These are phyloP conservation scores for Monosporozyma yasuniensis DNA, from an alignment of 805 yeast species.

Conservation along the genomic window DNA sequence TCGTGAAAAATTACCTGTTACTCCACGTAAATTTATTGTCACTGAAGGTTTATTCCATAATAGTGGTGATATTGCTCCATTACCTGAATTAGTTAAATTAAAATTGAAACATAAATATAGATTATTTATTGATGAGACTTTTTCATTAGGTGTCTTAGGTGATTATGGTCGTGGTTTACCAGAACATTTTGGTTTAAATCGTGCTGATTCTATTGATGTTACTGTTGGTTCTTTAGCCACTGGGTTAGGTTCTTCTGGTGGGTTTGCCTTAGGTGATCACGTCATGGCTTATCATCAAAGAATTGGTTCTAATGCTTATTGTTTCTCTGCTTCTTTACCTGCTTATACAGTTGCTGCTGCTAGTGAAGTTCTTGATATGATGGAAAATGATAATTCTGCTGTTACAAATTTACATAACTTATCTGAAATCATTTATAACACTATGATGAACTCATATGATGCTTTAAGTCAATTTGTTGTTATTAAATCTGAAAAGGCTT, in stretches of 20 bases:
- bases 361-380: slow-evolving; percentile 43
- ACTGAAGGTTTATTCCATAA: slow-evolving; percentile 85
- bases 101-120: slow-evolving; percentile 79
- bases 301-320: slow-evolving; percentile 80
- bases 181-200: slow-evolving; percentile 61
- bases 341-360: slow-evolving; percentile 74
- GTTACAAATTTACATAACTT: slow-evolving; percentile 34
- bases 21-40: slow-evolving; percentile 83
- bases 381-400: slow-evolving; percentile 35
- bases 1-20: slow-evolving; percentile 49
- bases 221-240: slow-evolving; percentile 81
- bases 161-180: slow-evolving; percentile 74
- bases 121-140: slow-evolving; percentile 77
- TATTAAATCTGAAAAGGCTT: slow-evolving; percentile 46
- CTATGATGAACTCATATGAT: slow-evolving; percentile 33
- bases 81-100: slow-evolving; percentile 59
- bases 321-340: slow-evolving; percentile 90
- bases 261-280: slow-evolving; percentile 79
- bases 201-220: slow-evolving; percentile 63
- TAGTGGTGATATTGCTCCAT: slow-evolving; percentile 69
- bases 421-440: slow-evolving; percentile 31
- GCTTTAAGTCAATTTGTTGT: slow-evolving; percentile 34
- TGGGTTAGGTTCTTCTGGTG: slow-evolving; percentile 81
- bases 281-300: slow-evolving; percentile 89
- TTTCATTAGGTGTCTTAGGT: slow-evolving; percentile 83